Conservation (phyloP, 495 filamentous ascomycete genomes). For the Lasiosphaeria hispida region DNA sequence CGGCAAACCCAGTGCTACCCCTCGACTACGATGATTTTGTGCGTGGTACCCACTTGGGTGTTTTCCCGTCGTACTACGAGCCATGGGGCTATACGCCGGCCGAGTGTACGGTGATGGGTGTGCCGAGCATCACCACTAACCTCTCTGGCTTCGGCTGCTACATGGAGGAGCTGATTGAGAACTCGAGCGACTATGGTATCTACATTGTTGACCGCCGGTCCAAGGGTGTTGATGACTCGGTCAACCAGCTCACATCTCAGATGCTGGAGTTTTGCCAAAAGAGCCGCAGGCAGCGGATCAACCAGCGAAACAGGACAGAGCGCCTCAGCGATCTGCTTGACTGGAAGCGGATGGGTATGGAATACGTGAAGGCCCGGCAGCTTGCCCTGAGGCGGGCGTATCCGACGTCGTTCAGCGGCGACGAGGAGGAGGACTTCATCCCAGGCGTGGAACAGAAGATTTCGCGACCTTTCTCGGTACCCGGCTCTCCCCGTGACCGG, state of each 20-base stretch:
- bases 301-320: constrained; percentile 97
- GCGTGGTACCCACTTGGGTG: constrained; percentile 89
- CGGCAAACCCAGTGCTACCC: constrained; percentile 89
- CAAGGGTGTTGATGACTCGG: constrained; percentile 96
- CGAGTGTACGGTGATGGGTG: constrained; percentile 98
- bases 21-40: constrained; percentile 99
- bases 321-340: constrained; percentile 90
- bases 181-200: constrained; percentile 95
- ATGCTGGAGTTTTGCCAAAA: constrained; percentile 97
- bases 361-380: constrained; percentile 97
- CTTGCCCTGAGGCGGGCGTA: constrained; percentile 90
- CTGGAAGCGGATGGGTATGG: constrained; percentile 99
- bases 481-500: constrained; percentile 85
- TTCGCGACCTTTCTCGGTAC: constrained; percentile 86
- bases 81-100: constrained; percentile 99
- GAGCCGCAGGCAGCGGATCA: constrained; percentile 93
- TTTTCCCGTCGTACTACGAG: constrained; percentile 98
- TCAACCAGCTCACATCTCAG: constrained; percentile 87
- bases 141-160: constrained; percentile 98
- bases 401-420: constrained; percentile 73
- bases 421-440: constrained; percentile 80
- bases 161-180: constrained; percentile 99
- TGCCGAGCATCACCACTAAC: constrained; percentile 97
- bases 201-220: constrained; percentile 95
- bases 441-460: constrained; percentile 89